These are phyloP conservation scores for Dactylonectria estremocensis DNA, from an alignment of 2,329 filamentous ascomycete species.

Conservation along the genomic window DNA sequence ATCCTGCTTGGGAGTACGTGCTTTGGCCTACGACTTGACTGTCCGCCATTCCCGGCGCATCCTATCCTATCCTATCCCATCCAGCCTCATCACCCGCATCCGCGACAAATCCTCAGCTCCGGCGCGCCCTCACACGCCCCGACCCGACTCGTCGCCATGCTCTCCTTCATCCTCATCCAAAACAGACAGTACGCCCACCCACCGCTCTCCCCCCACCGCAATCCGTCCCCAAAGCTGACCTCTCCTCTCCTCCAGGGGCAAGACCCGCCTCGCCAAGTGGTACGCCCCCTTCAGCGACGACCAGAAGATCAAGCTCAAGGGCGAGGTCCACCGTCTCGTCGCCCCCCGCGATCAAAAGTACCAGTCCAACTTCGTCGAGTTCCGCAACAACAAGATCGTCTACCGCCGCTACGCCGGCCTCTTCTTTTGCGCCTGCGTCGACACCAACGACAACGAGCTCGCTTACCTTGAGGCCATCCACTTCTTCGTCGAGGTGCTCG, in stretches of 20 bases:
- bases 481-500: constrained; percentile 99
- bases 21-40: neutral
- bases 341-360: constrained; percentile 99
- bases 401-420: constrained; percentile 97
- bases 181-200: constrained; percentile 80
- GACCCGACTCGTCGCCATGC: constrained; percentile 59
- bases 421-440: constrained; percentile 99
- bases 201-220: neutral
- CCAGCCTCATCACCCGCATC: constrained; percentile 15
- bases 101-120: constrained; percentile 11
- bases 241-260: constrained; percentile 76
- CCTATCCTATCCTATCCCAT: constrained; percentile 8
- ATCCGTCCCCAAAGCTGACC: neutral
- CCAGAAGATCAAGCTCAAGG: constrained; percentile 99
- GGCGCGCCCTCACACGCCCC: constrained; percentile 16
- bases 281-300: constrained; percentile 99
- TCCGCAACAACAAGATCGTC: constrained; percentile 94
- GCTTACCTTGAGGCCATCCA: constrained; percentile 98
- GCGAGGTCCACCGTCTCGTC: constrained; percentile 98
- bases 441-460: constrained; percentile 98
- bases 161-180: constrained; percentile 92
- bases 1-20: constrained; percentile 9
- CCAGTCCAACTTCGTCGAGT: constrained; percentile 99
- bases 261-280: constrained; percentile 98
- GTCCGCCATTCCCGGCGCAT: constrained; percentile 29